Evolutionary conservation across 2,329 filamentous ascomycete genomes (phyloP), one percentile per base, ranked within the genome.

Genomic region (Rasamsonia emersonii): DNA sequence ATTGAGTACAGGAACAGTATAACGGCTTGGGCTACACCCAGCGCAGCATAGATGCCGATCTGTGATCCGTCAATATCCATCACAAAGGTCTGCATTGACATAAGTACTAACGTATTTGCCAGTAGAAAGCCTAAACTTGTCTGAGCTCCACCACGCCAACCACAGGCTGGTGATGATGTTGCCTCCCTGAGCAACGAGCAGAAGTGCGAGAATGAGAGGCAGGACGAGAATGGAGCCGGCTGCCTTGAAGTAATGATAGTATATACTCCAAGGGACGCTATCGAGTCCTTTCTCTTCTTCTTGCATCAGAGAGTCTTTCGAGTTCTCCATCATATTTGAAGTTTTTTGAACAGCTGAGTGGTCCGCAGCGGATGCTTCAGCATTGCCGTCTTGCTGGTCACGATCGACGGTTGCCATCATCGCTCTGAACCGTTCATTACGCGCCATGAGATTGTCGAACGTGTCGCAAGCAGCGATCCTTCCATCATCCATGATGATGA

Each of bases 401-500:
- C 73, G 62, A 30, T 38, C 29, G 6, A 42, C 37, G 11, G 82
- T 88, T 15, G 63, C 80, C 82, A 93, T 85, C 31, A 93, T 66
- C 17, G 77, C 70, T 47, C 76, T 77, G 62, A 93, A 94, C 4
- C 71, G 79, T 10, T 67, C 63, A 46, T 89, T 79, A 39, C 79
- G 68, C 7, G 66, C 65, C 78, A 91, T 89, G 11, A 94, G 69
- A 39, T 88, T 85, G 24, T 81, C 73, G 47, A 86, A 93, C 0
- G 86, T 93, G 44, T 86, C 85, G 24, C 93, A 67, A n/a, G 85
- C 84, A 54, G 81, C 76, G 33, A 93, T 79, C 36, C 70, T 75
- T 36, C 86, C 86, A 8, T 76, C 76, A 34, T 93, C 82, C 73
- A 94, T 85, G 82, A 84, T 88, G 31, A 93, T 75, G 43, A 94